Evolutionary conservation across 306 rosid genomes (phyloP), one percentile per base, ranked within the genome.

Genomic region (Calophaca sinica): DNA sequence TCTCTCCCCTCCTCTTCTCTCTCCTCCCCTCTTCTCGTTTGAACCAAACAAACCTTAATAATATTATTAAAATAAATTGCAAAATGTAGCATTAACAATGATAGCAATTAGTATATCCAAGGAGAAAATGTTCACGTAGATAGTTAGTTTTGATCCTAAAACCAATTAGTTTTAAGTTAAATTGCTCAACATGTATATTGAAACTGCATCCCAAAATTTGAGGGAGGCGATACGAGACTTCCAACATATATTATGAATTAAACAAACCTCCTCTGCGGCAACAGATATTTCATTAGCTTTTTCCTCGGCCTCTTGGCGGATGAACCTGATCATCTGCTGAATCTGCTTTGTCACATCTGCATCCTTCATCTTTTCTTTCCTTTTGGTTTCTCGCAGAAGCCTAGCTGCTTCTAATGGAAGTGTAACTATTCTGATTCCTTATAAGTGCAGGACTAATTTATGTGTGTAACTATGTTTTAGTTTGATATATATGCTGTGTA

Each of bases 261-360:
- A 57, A 60, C 44, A 52, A 31, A 87, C 96, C 86, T 90, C 96
- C 51, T 89, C 88, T 1, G 92, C 87, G n/a, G 90, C 84, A 46
- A 86, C 85, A 29, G 88, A 84, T 26, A 90, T 90, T 67, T 90
- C 96, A 42, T 82, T 90, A 20, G 92, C 96, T 81, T 90, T 89
- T 70, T 89, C 92, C 33, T 89, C 96, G 3, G 96, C 96, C 65
- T 89, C 96, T 75, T 89, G 96, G 41, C 90, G 87, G 74, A 89
- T 89, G 90, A 87, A 89, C 63, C 85, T 84, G 63, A 87, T 89
- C 96, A 89, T 89, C 90, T 89, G 96, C 60, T 86, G 92, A 70
- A 89, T 89, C 76, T 89, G 96, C 85, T 74, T 84, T 0, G 96
- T 87, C 14, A 87, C 89, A 72, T 89, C 96, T 57, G 83, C 85